phyloP scores from a whole-genome alignment of 768 basidiomycete genomes.

The Macrolepiota dolichaula region DNA sequence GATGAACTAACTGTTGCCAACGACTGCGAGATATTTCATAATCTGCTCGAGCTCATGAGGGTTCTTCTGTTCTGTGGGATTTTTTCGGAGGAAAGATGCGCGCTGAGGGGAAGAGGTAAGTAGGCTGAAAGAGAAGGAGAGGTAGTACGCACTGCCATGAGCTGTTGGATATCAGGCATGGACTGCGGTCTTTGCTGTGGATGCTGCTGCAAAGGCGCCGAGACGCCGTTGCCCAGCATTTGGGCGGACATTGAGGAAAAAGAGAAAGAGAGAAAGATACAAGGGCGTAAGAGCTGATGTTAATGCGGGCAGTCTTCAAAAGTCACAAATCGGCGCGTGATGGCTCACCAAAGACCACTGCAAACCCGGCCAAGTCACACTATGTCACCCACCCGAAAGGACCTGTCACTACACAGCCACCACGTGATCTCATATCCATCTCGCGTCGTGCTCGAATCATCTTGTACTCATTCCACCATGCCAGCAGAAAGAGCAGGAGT shows the following conservation, averaged over 20 bases:
- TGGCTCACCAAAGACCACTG: slow-evolving; percentile 20
- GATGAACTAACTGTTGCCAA: slow-evolving; percentile 33
- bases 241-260: slow-evolving; percentile 31
- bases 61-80: slow-evolving; percentile 45
- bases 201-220: slow-evolving; percentile 26
- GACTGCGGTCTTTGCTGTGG: slow-evolving; percentile 23
- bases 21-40: slow-evolving; percentile 43
- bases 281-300: not conserved
- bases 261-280: not conserved
- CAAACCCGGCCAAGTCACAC: slow-evolving; percentile 6
- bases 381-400: slow-evolving; percentile 9
- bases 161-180: slow-evolving; percentile 37
- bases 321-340: slow-evolving; percentile 14
- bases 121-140: slow-evolving; percentile 6
- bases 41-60: slow-evolving; percentile 45
- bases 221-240: slow-evolving; percentile 36
- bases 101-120: slow-evolving; percentile 31
- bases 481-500: slow-evolving; percentile 80
- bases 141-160: slow-evolving; percentile 36
- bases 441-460: slow-evolving; percentile 23
- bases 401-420: slow-evolving; percentile 15
- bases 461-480: slow-evolving; percentile 43
- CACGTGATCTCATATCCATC: slow-evolving; percentile 21
- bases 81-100: slow-evolving; percentile 45
- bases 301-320: slow-evolving; percentile 11